Conservation (phyloP, 805 yeast species). For the Cyberlindnera bimundalis region DNA sequence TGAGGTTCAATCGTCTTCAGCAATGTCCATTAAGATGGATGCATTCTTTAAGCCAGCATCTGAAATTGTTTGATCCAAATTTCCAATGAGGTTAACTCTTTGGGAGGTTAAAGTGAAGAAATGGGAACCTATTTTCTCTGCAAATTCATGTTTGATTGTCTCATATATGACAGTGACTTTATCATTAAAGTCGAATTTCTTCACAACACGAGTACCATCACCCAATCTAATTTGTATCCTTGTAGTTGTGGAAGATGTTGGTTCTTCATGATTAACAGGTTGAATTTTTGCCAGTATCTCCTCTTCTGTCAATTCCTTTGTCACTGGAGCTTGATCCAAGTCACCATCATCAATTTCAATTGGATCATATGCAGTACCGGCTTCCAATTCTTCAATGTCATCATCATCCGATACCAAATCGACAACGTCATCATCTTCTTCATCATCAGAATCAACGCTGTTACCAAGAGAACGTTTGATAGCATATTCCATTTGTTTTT, state of each 20-base stretch:
- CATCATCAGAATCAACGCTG: not conserved
- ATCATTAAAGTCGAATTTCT: conserved; percentile 60
- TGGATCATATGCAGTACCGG: conserved; percentile 21
- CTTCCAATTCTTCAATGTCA: conserved; percentile 24
- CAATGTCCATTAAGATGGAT: conserved; percentile 36
- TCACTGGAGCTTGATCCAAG: not conserved
- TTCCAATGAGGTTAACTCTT: conserved; percentile 52
- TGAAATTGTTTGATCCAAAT: conserved; percentile 54
- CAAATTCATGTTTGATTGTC: conserved; percentile 57
- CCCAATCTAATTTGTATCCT: conserved; percentile 87
- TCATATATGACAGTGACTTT: conserved; percentile 59
- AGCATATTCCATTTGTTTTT: conserved; percentile 78
- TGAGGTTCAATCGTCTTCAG: too few species aligned
- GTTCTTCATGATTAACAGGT: conserved; percentile 59
- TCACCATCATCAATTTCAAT: conserved; percentile 24
- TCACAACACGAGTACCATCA: conserved; percentile 78
- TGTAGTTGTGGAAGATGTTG: conserved; percentile 39
- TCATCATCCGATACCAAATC: conserved; percentile 22
- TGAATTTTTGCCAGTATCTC: conserved; percentile 48
- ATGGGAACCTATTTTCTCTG: conserved; percentile 35
- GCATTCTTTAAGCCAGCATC: conserved; percentile 83
- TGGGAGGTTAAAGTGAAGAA: conserved; percentile 42
- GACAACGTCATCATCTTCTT: conserved; percentile 1
- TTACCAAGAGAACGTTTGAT: conserved; percentile 58
- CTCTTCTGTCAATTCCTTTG: conserved; percentile 31